Evolutionary conservation across 306 rosid species (phyloP), one percentile per base, ranked within the genome.

Genomic region (Cajanus cajan): DNA sequence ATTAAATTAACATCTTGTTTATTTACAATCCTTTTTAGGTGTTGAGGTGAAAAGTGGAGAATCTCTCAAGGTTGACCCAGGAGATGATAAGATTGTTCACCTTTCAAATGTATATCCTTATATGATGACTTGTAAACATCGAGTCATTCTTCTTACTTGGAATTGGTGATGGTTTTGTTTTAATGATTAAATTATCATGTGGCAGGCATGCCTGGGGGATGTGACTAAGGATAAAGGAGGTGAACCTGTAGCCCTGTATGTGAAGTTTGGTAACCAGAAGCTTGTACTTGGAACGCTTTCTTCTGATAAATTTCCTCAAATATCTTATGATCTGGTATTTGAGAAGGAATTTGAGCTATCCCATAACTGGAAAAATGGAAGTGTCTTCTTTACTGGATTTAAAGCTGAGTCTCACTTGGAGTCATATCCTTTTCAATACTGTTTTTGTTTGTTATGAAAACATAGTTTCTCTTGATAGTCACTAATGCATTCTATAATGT

Each of bases 281-380:
- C 43, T 61, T 61, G 68, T 61, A 33, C 68, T 61, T 61, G 68
- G 68, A 61, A 31, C 68, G 2, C 68, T 61, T 31, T 61, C 68
- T 33, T 15, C 68, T 6, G 41, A 31, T 31, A 31, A 7, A 14
- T 61, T 61, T 61, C 68, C 68, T 61, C 68, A 61, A 18, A 31
- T 61, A 61, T 61, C 68, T 61, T 61, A 61, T 31, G 68, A 61
- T 61, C 15, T 61, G 43, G 7, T 61, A 31, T 61, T 61, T 33
- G 68, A 61, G 68, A 61, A 61, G 68, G 68, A 61, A 33, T 61
- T 61, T 61, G 68, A 61, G 68, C 68, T 61, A 31, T 61, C 68
- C 22, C 68, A 61, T 61, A 61, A n/a, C 22, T 31, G 68, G 68
- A 61, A 61, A 25, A 31, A 61, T 61, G 68, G 68, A 21, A 61